Base-by-base conservation (phyloP, 805 yeast genomes). In the Saccharomycopsis amapae region DNA sequence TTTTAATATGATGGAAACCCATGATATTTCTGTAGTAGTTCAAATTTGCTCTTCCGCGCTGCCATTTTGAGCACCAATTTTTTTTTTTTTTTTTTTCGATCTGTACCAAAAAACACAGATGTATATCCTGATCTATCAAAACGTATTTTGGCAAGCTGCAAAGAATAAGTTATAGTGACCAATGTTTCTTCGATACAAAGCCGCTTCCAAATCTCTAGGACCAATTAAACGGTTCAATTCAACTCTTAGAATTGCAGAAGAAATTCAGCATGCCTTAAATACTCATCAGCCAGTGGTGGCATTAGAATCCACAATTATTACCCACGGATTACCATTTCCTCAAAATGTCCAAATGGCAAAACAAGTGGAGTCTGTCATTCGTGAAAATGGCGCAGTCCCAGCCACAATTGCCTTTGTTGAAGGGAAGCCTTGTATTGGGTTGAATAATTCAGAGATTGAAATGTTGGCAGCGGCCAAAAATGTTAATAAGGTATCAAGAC, bases 291-390 rank as follows among this genome's bases (percentile, higher is more conserved):
- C 96, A 0, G 76, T 87, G 4, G 93, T 88, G 3, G 81, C 96
- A 0, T 66, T 87, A 13, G 96, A 88, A 58, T 79, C 88, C 19
- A 87, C 96, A 5, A 88, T 87, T 56, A 76, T 88, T 53, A 82
- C 95, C 5, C 96, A 87, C 64, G 96, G 96, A 1, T 69, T 87
- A 33, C 95, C 96, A 2, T 83, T 64, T 57, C 96, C 96, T 0
- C 72, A 73, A 19, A 87, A 88, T 56, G 56, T 84, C 9, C 68
- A 69, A 22, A 80, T 87, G 87, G 95, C 96, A 0, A 56, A 55
- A 25, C 61, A 67, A 1, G 94, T 85, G 1, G 95, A 87, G 61
- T 48, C 60, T 3, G 64, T 72, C 5, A 72, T 87, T 15, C 68
- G 94, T 36, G 58, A 60, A 0, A 59, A 69, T 30, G 89, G 90